Percentiles rank a stretch among this genome's conserved stretches.
Evolutionary conservation across 2,329 filamentous ascomycete species (phyloP).

Genomic region (Cadophora sp.): DNA sequence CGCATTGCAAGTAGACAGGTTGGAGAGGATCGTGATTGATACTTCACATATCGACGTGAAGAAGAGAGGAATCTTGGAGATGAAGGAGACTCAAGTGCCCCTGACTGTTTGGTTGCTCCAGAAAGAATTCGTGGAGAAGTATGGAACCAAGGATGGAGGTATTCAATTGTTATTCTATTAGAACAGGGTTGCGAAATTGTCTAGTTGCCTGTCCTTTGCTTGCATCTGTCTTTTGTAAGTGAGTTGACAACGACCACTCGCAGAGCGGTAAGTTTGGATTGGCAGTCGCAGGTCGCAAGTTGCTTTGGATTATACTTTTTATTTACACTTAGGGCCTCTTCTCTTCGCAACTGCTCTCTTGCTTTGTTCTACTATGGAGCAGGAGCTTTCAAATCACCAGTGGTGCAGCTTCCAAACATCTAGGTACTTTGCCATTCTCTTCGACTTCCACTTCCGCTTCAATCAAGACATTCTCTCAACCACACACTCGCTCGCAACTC

Average conservation of each 20-base stretch:
- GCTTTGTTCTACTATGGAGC: background rate
- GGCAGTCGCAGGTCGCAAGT: background rate
- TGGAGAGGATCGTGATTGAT: constrained; percentile 86
- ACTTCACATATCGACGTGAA: constrained; percentile 94
- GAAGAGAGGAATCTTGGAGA: constrained; percentile 91
- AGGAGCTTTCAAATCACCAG: background rate
- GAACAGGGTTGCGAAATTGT: constrained; percentile 13
- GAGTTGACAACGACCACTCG: background rate
- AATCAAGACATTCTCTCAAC: background rate
- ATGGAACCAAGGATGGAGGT: constrained; percentile 61
- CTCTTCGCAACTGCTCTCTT: background rate
- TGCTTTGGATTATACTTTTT: background rate
- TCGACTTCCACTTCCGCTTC: background rate
- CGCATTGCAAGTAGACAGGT: constrained; percentile 70
- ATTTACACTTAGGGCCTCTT: background rate
- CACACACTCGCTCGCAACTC: constrained; percentile 15
- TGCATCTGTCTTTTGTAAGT: background rate
- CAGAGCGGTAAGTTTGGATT: background rate
- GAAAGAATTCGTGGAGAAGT: constrained; percentile 74
- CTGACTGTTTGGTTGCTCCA: constrained; percentile 77
- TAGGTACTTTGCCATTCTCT: background rate
- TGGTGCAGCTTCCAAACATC: background rate
- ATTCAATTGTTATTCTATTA: constrained; percentile 72
- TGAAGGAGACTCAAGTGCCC: constrained; percentile 89
- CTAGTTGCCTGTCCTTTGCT: background rate